phyloP scores from a whole-genome alignment of 306 rosid species.

The Fragaria ananassa region DNA sequence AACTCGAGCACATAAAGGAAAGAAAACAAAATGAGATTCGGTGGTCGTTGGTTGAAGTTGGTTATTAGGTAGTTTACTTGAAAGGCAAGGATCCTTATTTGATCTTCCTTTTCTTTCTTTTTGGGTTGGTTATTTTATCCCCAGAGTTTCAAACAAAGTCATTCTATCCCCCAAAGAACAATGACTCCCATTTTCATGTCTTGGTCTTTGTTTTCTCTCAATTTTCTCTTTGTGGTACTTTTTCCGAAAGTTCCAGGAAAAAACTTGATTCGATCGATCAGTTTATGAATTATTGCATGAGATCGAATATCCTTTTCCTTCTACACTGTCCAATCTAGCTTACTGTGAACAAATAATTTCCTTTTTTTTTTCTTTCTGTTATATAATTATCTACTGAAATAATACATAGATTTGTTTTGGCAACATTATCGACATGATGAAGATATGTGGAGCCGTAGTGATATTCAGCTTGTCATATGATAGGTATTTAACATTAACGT shows the following conservation, averaged over 20 bases:
- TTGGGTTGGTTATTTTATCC: slow-evolving; percentile 44
- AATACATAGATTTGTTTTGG: neutral
- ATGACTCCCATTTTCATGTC: slow-evolving; percentile 39
- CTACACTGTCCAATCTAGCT: slow-evolving; percentile 4
- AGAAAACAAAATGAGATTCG: neutral
- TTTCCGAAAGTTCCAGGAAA: slow-evolving; percentile 32
- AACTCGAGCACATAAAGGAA: neutral
- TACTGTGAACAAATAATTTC: neutral
- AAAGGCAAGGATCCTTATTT: slow-evolving; percentile 45
- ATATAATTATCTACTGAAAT: too few relatives aligned
- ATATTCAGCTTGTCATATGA: neutral
- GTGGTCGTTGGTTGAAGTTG: slow-evolving; percentile 34
- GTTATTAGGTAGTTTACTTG: slow-evolving; percentile 67
- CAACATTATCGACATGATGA: neutral
- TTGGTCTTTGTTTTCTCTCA: neutral
- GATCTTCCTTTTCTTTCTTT: slow-evolving; percentile 14
- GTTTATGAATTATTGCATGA: neutral
- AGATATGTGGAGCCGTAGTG: slow-evolving; percentile 12
- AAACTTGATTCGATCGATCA: neutral
- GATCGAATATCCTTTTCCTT: slow-evolving; percentile 54
- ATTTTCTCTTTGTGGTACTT: slow-evolving; percentile 31
- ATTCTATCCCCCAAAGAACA: slow-evolving; percentile 28
- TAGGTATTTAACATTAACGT: neutral
- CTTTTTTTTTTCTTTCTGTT: neutral
- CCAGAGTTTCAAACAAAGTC: neutral